These are phyloP conservation scores for Debaryomyces maramus DNA, from an alignment of 805 yeast genomes.

Conservation along the genomic window DNA sequence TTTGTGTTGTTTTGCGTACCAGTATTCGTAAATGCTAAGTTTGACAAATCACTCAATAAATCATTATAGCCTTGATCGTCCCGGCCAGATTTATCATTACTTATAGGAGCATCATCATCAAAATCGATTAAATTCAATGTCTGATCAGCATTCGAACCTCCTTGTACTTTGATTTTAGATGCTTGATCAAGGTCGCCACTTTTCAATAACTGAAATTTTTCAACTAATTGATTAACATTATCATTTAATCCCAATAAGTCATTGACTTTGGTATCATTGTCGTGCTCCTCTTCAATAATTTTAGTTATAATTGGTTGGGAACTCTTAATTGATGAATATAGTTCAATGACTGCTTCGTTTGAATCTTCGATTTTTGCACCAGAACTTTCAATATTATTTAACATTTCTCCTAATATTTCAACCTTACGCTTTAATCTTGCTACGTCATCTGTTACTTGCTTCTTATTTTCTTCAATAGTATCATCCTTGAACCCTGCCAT, in stretches of 20 bases:
- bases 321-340: constrained; percentile 73
- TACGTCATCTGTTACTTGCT: constrained; percentile 79
- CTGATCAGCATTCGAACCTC: constrained; percentile 23
- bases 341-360: constrained; percentile 77
- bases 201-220: constrained; percentile 65
- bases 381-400: constrained; percentile 48
- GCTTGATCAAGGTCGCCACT: constrained; percentile 64
- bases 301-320: constrained; percentile 86
- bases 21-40: constrained; percentile 52
- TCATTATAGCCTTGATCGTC: constrained; percentile 57
- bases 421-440: constrained; percentile 83
- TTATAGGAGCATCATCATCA: constrained; percentile 41
- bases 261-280: constrained; percentile 61
- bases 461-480: constrained; percentile 67
- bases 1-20: constrained; percentile 28
- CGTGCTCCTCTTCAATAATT: constrained; percentile 79
- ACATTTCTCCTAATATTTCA: constrained; percentile 85
- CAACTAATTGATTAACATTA: constrained; percentile 64
- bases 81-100: constrained; percentile 25
- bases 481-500: constrained; percentile 98
- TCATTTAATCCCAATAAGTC: constrained; percentile 73
- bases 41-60: constrained; percentile 68
- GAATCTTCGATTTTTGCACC: constrained; percentile 41
- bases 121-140: constrained; percentile 44
- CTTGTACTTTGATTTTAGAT: constrained; percentile 37